Percentiles rank a stretch among this genome's conserved stretches.
phyloP scores from a whole-genome alignment of 768 basidiomycete genomes.

The Crepidotus variabilis region DNA sequence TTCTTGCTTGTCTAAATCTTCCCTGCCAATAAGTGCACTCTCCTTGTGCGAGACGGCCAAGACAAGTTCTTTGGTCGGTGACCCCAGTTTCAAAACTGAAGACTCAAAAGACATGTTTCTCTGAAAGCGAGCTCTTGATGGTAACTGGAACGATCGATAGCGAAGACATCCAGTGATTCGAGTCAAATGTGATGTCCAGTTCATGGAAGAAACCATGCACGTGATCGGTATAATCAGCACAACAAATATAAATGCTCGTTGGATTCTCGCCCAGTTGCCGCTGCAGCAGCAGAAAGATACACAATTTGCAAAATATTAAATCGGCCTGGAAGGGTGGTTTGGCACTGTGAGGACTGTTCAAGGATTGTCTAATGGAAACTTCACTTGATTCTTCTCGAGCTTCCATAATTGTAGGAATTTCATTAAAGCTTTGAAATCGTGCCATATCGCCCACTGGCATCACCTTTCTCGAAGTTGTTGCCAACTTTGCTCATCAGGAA shows the following conservation, averaged over 20 bases:
- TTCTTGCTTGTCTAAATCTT: constrained; percentile 59
- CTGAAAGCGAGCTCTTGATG: constrained; percentile 23
- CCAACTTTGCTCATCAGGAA: constrained; percentile 73
- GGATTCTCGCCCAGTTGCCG: no score
- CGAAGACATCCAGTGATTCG: constrained; percentile 16
- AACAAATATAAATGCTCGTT: no score
- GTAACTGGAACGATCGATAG: constrained; percentile 35
- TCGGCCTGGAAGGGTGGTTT: no score
- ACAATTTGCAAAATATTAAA: no score
- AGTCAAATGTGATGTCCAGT: constrained; percentile 28
- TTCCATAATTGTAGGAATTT: no score
- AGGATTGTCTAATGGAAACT: background rate
- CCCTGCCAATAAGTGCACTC: constrained; percentile 42
- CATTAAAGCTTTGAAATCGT: constrained; percentile 4
- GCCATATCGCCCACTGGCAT: constrained; percentile 38
- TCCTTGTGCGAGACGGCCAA: constrained; percentile 41
- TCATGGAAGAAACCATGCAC: constrained; percentile 14
- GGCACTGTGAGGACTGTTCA: no score
- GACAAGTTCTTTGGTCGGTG: constrained; percentile 57
- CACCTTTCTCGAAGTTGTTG: constrained; percentile 55
- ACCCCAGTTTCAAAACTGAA: constrained; percentile 41
- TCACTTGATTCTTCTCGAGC: no score
- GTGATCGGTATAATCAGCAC: constrained; percentile 15
- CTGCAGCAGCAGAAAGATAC: no score
- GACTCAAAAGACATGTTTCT: constrained; percentile 52